Percentiles rank a stretch among this genome's conserved stretches.
Conservation (phyloP, 2,329 filamentous ascomycete species). For the Botrytis tulipae region DNA sequence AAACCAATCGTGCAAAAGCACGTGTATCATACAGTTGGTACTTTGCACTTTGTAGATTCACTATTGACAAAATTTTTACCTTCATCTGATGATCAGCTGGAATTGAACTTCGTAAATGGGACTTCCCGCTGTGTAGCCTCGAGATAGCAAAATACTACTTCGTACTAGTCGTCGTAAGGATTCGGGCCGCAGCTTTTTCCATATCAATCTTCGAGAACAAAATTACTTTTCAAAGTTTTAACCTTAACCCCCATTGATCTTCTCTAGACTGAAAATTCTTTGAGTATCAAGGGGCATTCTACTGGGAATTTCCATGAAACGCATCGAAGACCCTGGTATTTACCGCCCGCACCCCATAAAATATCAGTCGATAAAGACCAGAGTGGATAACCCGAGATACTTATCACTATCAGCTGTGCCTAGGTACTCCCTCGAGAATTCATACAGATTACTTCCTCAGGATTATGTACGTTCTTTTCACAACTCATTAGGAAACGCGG, state of each 20-base stretch:
- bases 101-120: background rate
- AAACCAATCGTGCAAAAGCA: background rate
- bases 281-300: background rate
- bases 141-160: background rate
- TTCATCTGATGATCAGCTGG: background rate
- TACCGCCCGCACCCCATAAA: background rate
- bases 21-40: background rate
- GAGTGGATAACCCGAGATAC: background rate
- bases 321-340: background rate
- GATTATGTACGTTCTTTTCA: background rate
- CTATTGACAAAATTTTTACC: background rate
- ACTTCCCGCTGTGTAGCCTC: background rate
- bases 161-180: background rate
- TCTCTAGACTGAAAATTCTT: background rate
- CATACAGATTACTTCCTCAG: background rate
- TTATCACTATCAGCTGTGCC: background rate
- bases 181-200: background rate
- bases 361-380: background rate
- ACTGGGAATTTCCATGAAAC: background rate
- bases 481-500: too few relatives aligned
- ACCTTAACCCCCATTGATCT: background rate
- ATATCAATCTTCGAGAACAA: background rate
- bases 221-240: background rate
- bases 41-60: background rate
- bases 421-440: background rate